phyloP scores from a whole-genome alignment of 192 early-diverging fungal genomes.

The Coemansia sp. region DNA sequence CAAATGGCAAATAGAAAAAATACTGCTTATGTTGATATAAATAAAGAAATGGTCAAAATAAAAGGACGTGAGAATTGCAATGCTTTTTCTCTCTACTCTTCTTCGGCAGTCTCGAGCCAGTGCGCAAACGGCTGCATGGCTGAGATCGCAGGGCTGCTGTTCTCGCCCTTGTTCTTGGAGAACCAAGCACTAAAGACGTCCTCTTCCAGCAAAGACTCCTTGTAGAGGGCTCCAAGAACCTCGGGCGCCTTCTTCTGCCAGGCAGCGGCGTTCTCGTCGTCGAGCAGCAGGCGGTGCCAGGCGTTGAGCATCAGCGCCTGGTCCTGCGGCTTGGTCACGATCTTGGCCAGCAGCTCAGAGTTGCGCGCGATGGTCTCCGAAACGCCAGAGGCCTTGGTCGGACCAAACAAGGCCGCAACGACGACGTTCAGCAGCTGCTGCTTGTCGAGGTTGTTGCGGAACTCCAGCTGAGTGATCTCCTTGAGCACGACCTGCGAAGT shows the following conservation, averaged over 20 bases:
- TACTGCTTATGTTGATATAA: background rate
- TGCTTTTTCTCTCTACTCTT: slow-evolving; percentile 56
- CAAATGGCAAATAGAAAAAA: too few species aligned
- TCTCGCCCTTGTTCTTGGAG: slow-evolving; percentile 37
- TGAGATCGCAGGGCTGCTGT: slow-evolving; percentile 39
- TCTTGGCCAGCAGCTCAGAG: slow-evolving; percentile 32
- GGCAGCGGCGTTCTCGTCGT: slow-evolving; percentile 23
- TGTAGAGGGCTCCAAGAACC: slow-evolving; percentile 69
- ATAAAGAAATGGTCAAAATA: background rate
- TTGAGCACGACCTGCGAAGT: slow-evolving; percentile 63
- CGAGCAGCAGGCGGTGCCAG: slow-evolving; percentile 38
- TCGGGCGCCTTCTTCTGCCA: slow-evolving; percentile 59
- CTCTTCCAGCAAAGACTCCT: slow-evolving; percentile 74
- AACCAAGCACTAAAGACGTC: slow-evolving; percentile 72
- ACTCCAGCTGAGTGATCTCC: slow-evolving; percentile 80
- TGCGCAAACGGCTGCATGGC: slow-evolving; percentile 72
- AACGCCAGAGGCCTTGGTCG: slow-evolving; percentile 25
- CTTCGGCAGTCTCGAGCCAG: slow-evolving; percentile 81
- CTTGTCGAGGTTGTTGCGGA: slow-evolving; percentile 78
- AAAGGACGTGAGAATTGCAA: background rate
- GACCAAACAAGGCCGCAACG: slow-evolving; percentile 54
- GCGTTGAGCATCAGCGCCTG: slow-evolving; percentile 49
- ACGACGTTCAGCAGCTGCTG: slow-evolving; percentile 70
- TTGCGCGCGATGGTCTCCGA: slow-evolving; percentile 18
- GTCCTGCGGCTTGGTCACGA: slow-evolving; percentile 38